Conservation (phyloP, 352 stramenopile genomes). For the Ochromonadaceae sp. region DNA sequence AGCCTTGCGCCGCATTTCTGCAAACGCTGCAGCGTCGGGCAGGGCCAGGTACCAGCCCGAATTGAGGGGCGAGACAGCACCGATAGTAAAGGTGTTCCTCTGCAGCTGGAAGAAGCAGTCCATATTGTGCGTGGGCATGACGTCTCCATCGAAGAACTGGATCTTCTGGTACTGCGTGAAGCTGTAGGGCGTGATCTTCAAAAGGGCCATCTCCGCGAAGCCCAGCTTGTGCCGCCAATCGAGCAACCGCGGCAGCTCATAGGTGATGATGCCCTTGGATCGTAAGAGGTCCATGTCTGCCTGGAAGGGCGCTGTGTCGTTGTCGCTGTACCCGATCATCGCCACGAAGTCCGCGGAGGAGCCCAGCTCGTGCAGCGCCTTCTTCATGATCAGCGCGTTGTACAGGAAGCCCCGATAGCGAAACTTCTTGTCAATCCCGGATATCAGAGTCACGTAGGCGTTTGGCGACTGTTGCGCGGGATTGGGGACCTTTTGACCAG, state of each 20-base stretch:
- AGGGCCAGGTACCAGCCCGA: constrained; percentile 15
- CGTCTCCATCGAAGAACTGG: constrained; percentile 17
- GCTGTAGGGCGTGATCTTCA: constrained; percentile 4
- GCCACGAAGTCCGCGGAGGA: constrained; percentile 16
- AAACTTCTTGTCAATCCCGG: constrained; percentile 17
- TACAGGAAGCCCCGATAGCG: constrained; percentile 18
- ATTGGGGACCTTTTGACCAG: no score
- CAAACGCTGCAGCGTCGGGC: not conserved
- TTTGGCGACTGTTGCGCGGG: constrained; percentile 1
- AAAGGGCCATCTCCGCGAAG: constrained; percentile 14
- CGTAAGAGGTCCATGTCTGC: constrained; percentile 5
- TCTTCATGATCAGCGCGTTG: constrained; percentile 17
- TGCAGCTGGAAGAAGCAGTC: constrained; percentile 14
- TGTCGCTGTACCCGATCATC: constrained; percentile 7
- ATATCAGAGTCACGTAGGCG: constrained; percentile 17
- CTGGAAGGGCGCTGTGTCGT: not conserved
- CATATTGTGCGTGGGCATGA: constrained; percentile 14
- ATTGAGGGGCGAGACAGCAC: constrained; percentile 7
- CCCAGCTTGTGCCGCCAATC: not conserved
- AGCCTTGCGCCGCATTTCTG: not conserved
- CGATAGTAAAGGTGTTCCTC: constrained; percentile 11
- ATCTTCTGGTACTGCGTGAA: constrained; percentile 20
- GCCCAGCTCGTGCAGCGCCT: not conserved
- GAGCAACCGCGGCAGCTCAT: not conserved
- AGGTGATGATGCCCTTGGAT: not conserved